A percentile compares a stretch with the other conserved stretches of the same genome.
phyloP scores from a whole-genome alignment of 1,139 yeast genomes.

The Suhomyces terraborum region DNA sequence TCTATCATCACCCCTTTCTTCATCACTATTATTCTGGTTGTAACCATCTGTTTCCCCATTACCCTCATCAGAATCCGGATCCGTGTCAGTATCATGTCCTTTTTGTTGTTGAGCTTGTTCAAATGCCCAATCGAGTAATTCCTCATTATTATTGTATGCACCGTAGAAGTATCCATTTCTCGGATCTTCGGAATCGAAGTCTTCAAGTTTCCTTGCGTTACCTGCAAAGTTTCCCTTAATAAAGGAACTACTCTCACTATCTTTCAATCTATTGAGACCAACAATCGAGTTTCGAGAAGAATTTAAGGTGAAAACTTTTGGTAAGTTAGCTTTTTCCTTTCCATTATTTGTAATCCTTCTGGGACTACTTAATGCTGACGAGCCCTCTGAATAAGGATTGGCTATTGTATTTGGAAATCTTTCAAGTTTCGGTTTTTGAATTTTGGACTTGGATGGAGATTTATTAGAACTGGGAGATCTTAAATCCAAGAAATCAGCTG shows the following conservation, averaged over 20 bases:
- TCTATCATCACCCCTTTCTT: no score
- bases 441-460: conserved; percentile 8
- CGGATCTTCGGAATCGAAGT: background rate
- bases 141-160: conserved; percentile 18
- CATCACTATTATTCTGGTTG: background rate
- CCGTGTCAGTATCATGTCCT: conserved; percentile 10
- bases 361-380: background rate
- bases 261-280: conserved; percentile 45
- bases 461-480: conserved; percentile 7
- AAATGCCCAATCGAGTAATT: conserved; percentile 15
- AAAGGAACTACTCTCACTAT: conserved; percentile 17
- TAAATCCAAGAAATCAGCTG: conserved; percentile 31
- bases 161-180: conserved; percentile 10
- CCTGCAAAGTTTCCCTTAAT: conserved; percentile 3
- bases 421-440: conserved; percentile 26
- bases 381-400: conserved; percentile 30
- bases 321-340: conserved; percentile 37
- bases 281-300: conserved; percentile 39
- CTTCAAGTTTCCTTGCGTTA: conserved; percentile 8
- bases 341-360: background rate
- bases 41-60: background rate
- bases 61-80: background rate
- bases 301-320: conserved; percentile 32
- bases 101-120: conserved; percentile 14
- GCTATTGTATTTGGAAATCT: conserved; percentile 26